Base-by-base conservation (phyloP, 106 monocot genomes). In the Dendrobium nobile region DNA sequence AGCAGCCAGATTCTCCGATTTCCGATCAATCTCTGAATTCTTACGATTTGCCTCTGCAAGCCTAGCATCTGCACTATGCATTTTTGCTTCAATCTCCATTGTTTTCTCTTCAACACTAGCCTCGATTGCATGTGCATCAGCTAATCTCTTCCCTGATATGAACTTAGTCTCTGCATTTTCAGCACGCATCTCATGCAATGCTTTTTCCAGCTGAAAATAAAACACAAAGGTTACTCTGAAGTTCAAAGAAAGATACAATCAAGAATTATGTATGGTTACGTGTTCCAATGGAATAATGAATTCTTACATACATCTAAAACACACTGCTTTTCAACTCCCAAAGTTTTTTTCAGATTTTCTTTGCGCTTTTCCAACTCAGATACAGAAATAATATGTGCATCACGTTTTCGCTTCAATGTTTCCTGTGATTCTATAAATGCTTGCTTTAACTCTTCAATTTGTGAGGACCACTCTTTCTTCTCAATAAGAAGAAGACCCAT, bases 401-500 rank as follows among this genome's bases (percentile, higher is more conserved):
- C 77, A 77, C 95, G 89, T 77, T 99, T 93, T 78, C 91, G 68
- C 84, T 99, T 99, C 13, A 95, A 78, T 27, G 90, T 86, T 84
- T 93, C 95, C 45, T 91, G 87, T 54, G 88, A 77, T 80, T 92
- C 93, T 22, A 74, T 65, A 11, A 99, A 54, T 48, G 77, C 73
- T 80, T 87, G 79, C 24, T 81, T 87, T 1, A 93, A 55, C 56
- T 99, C 93, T 76, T 99, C 92, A 80, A 78, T 86, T 44, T 86
- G 88, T 9, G 85, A 80, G 65, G 84, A 73, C 92, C 91, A 93
- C 20, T 99, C 93, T 73, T 95, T 99, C 82, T 99, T 99, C 82
- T 99, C 91, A 84, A 99, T 95, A 73, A 99, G 78, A 7, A 98
- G 84, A 78, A 99, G 88, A 19, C 98, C 98, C 98, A 99, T 95